Evolutionary conservation across 2,329 filamentous ascomycete genomes (phyloP), one percentile per base, ranked within the genome.

Genomic region (Trematosphaeria pertusa): DNA sequence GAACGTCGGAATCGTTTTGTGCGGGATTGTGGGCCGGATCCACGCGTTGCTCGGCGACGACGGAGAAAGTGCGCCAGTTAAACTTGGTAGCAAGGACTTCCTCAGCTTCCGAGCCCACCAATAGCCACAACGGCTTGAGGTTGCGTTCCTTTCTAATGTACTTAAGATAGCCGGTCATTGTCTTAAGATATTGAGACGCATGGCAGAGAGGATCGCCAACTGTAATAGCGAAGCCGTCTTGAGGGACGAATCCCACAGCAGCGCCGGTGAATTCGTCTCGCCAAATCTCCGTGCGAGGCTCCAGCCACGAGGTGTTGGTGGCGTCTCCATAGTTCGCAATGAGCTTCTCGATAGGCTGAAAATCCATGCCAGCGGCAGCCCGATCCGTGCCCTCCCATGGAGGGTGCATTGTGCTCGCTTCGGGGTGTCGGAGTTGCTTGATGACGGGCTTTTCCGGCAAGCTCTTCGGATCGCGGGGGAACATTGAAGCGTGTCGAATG

Each of bases 311-410:
- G 0, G 92, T 97, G 65, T 96, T 95, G 37, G 91, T 91, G 2
- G 92, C 91, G 71, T 97, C 92, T 52, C 92, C 92, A 60, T 97
- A 97, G 72, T 97, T 97, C 65, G 91, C 91, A 69, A 97, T 91
- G 32, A 97, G 85, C 67, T 96, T 88, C 68, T 92, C 89, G 4
- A 97, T 70, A 0, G 89, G 81, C 40, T 91, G 91, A 43, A 88
- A 77, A 38, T 86, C 79, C 6, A 78, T 75, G 40, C 74, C 68
- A 10, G 78, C 78, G 2, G 70, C 40, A 36, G 68, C 72, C 39
- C 76, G 71, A 72, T 81, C 64, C 76, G 79, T 46, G 73, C 78
- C 57, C 66, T 72, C 77, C 86, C 86, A 88, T 22, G 82, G 77
- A 50, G 88, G 81, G 62, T 86, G 82, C 55, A 89, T 81, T 0